Percentiles rank a stretch among this genome's conserved stretches.
Conservation (phyloP, 129 eudicot species). For the Pulicaria dysenterica region DNA sequence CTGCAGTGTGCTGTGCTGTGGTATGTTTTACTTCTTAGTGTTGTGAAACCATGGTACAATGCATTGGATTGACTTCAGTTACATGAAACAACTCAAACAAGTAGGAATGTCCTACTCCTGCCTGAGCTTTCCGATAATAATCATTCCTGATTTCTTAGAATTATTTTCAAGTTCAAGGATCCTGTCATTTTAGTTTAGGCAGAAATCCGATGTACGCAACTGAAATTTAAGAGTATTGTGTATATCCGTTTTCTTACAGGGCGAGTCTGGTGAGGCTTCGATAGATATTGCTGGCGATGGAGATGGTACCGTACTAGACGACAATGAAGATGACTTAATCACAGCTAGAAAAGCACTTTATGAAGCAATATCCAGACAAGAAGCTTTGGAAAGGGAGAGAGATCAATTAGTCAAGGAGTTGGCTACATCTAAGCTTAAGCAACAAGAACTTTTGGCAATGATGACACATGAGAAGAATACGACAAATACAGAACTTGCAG, state of each 20-base stretch:
- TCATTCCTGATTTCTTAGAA: neutral
- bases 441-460: constrained; percentile 41
- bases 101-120: too few species aligned
- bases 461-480: constrained; percentile 50
- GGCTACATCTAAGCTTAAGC: constrained; percentile 44
- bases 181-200: neutral
- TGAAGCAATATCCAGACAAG: constrained; percentile 37
- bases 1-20: constrained; percentile 40
- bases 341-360: constrained; percentile 40
- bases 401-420: constrained; percentile 47
- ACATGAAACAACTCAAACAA: neutral
- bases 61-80: constrained; percentile 1
- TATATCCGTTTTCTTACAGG: constrained; percentile 36
- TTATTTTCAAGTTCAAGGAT: neutral
- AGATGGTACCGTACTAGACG: constrained; percentile 29
- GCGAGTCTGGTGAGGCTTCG: constrained; percentile 37
- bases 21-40: constrained; percentile 30
- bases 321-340: constrained; percentile 33
- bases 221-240: neutral
- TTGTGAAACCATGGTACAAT: constrained; percentile 1
- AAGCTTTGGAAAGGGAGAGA: constrained; percentile 50
- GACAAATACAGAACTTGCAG: constrained; percentile 44
- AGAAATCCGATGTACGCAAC: neutral
- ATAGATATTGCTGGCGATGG: constrained; percentile 33
- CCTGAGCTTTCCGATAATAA: too few species aligned